Conservation (phyloP, 139 green algal genomes). For the Choricystis sp. region DNA sequence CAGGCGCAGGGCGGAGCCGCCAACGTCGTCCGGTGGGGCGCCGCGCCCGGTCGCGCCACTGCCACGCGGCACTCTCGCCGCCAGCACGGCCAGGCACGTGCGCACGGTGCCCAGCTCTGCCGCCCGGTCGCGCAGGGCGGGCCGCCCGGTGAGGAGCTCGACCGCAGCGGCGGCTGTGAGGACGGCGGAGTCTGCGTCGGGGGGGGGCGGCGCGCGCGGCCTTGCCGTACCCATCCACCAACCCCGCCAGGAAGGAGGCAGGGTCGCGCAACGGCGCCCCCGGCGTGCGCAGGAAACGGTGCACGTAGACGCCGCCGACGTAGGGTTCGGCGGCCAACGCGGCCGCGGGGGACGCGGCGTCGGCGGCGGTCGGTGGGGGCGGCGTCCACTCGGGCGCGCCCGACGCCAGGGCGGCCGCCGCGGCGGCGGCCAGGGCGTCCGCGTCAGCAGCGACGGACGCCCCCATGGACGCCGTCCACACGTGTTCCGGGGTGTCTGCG, state of each 20-base stretch:
- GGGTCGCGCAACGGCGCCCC: slow-evolving; percentile 41
- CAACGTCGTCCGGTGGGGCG: slow-evolving; percentile 22
- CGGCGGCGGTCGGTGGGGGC: slow-evolving; percentile 22
- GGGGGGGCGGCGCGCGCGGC: not conserved
- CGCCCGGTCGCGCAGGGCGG: slow-evolving; percentile 42
- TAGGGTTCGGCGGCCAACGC: slow-evolving; percentile 40
- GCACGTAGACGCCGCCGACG: slow-evolving; percentile 77
- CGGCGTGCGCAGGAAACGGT: slow-evolving; percentile 74
- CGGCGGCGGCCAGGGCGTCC: slow-evolving; percentile 20
- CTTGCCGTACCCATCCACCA: slow-evolving; percentile 43
- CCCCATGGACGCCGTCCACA: slow-evolving; percentile 59
- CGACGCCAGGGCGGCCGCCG: slow-evolving; percentile 21
- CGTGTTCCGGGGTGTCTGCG: slow-evolving; percentile 63
- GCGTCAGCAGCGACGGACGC: slow-evolving; percentile 30
- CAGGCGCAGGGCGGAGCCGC: slow-evolving; percentile 42
- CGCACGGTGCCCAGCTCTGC: slow-evolving; percentile 41
- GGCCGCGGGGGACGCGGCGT: slow-evolving; percentile 22
- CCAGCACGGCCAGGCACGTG: slow-evolving; percentile 34
- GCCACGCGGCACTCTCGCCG: not conserved
- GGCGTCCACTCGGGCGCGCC: slow-evolving; percentile 28
- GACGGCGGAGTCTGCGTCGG: slow-evolving; percentile 12
- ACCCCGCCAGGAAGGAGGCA: slow-evolving; percentile 43
- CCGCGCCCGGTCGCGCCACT: not conserved
- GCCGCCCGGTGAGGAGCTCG: slow-evolving; percentile 41
- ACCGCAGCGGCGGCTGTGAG: slow-evolving; percentile 51